phyloP scores from a whole-genome alignment of 352 stramenopile species.

The Phytophthora podocarpi region DNA sequence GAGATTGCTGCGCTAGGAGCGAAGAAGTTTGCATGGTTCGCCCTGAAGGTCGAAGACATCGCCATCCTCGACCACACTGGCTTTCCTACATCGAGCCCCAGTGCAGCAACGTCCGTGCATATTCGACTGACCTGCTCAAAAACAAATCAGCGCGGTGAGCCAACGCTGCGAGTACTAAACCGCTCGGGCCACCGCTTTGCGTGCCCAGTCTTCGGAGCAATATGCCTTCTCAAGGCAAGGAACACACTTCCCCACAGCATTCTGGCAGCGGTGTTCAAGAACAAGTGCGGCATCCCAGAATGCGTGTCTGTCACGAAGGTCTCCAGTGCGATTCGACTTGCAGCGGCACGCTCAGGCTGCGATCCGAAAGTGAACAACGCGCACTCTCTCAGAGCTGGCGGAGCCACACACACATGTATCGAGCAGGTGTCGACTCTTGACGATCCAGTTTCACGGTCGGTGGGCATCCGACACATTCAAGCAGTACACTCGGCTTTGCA shows the following conservation, averaged over 20 bases:
- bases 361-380: background rate
- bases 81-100: background rate
- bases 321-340: background rate
- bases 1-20: background rate
- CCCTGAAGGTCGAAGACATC: background rate
- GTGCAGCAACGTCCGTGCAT: background rate
- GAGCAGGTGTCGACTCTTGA: too few relatives aligned
- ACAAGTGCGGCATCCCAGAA: background rate
- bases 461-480: slow-evolving; percentile 18
- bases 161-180: slow-evolving; percentile 3
- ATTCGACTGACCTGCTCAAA: background rate
- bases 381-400: slow-evolving; percentile 7
- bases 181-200: background rate
- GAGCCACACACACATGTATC: slow-evolving; percentile 4
- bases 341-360: background rate
- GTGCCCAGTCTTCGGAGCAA: slow-evolving; percentile 1
- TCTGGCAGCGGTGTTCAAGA: background rate
- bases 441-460: slow-evolving; percentile 14
- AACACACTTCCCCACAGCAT: background rate
- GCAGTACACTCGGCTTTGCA: slow-evolving; percentile 1
- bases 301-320: too few relatives aligned
- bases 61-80: background rate
- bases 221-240: background rate
- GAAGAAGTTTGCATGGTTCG: background rate
- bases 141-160: background rate